Evolutionary conservation across 352 stramenopile genomes (phyloP).

Genomic region (Globisporangium spiculum): DNA sequence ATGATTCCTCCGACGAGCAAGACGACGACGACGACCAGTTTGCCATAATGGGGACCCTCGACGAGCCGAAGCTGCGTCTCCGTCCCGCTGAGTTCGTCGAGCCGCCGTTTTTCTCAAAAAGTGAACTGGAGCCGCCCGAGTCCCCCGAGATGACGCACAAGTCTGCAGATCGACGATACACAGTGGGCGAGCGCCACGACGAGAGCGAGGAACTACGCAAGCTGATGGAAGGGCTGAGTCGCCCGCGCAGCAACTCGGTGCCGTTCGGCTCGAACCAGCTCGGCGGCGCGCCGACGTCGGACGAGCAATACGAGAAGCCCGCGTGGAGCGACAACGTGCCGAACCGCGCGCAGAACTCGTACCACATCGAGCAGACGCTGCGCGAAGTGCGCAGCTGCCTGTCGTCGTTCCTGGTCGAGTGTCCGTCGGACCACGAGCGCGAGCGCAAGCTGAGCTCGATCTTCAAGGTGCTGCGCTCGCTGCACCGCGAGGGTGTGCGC

Average conservation of each 20-base stretch:
- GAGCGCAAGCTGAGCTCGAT: constrained; percentile 64
- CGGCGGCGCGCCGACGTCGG: constrained; percentile 26
- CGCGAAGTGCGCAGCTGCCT: constrained; percentile 52
- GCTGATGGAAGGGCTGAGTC: constrained; percentile 58
- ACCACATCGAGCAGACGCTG: constrained; percentile 46
- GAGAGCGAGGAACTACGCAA: constrained; percentile 60
- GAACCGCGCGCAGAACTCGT: constrained; percentile 30
- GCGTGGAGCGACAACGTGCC: constrained; percentile 59
- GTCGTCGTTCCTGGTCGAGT: constrained; percentile 58
- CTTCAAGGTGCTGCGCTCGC: constrained; percentile 63
- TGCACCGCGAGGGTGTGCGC: constrained; percentile 58
- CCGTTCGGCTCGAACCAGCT: constrained; percentile 46
- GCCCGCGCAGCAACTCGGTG: constrained; percentile 58
- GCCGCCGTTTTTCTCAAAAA: constrained; percentile 35
- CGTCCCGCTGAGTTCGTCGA: background rate
- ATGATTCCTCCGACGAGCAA: constrained; percentile 32
- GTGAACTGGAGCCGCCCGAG: constrained; percentile 23
- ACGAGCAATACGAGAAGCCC: constrained; percentile 38
- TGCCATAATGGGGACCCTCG: constrained; percentile 21
- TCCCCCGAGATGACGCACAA: constrained; percentile 12
- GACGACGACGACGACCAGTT: constrained; percentile 37
- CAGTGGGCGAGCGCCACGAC: constrained; percentile 20
- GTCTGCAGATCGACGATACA: constrained; percentile 7
- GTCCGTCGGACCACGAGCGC: constrained; percentile 59
- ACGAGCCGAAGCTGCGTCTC: constrained; percentile 11